phyloP scores from a whole-genome alignment of 352 stramenopile genomes.

The Phytophthora niederhauseri region DNA sequence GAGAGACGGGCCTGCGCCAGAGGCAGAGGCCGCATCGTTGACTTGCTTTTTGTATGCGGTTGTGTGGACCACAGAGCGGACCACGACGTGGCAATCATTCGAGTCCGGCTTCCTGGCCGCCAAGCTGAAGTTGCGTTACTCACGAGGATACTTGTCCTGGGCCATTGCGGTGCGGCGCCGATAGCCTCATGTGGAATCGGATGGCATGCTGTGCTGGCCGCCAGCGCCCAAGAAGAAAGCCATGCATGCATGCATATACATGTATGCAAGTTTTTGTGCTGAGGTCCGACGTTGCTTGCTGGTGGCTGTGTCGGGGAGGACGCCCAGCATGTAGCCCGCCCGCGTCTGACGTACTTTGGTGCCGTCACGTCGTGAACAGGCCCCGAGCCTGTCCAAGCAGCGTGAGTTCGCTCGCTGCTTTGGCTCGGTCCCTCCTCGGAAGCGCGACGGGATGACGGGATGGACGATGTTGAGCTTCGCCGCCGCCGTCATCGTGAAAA shows the following conservation, averaged over 20 bases:
- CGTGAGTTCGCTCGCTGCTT: background rate
- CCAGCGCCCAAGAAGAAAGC: too few relatives aligned
- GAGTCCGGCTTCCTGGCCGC: conserved; percentile 24
- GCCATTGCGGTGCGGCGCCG: background rate
- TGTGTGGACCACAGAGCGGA: conserved; percentile 12
- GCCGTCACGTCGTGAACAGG: conserved; percentile 20
- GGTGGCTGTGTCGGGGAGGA: too few relatives aligned
- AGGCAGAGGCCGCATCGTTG: conserved; percentile 4
- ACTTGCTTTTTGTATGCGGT: conserved; percentile 13
- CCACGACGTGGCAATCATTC: conserved; percentile 20
- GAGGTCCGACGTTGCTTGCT: background rate
- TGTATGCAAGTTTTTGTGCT: background rate
- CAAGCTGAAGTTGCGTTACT: conserved; percentile 14
- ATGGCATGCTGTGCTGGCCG: background rate
- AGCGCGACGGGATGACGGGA: conserved; percentile 9
- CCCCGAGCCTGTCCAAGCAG: conserved; percentile 21
- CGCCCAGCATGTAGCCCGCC: background rate
- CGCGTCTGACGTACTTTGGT: conserved; percentile 14
- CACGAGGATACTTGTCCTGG: background rate
- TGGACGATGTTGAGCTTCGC: background rate
- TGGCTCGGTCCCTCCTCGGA: conserved; percentile 3
- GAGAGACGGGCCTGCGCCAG: conserved; percentile 22
- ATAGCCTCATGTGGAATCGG: background rate
- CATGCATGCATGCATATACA: too few relatives aligned
- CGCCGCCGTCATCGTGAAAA: conserved; percentile 5